Conservation (phyloP, 768 basidiomycete genomes). For the Lentinus tigrinus region DNA sequence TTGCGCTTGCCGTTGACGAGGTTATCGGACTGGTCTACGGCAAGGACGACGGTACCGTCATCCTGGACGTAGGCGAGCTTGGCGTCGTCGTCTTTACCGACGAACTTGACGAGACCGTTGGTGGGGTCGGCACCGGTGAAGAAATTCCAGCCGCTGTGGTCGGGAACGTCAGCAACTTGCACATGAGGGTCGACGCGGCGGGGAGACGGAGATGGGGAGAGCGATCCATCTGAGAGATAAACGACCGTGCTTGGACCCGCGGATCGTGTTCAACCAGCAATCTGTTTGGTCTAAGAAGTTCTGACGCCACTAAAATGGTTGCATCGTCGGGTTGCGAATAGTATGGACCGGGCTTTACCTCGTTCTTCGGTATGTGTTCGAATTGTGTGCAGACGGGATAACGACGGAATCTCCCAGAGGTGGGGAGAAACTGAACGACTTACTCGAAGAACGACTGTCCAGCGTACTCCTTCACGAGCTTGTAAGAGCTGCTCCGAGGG, state of each 20-base stretch:
- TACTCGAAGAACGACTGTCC: conserved; percentile 65
- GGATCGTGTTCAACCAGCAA: too few species aligned
- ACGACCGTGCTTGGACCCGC: too few species aligned
- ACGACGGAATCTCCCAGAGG: neutral
- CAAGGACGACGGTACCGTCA: conserved; percentile 56
- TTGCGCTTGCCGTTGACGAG: conserved; percentile 56
- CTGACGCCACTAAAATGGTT: neutral
- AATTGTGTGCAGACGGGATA: too few species aligned
- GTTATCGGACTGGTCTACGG: conserved; percentile 56
- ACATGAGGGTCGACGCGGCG: neutral
- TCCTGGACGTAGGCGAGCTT: conserved; percentile 59
- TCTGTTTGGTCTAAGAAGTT: neutral
- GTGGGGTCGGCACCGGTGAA: conserved; percentile 67
- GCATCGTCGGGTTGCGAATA: neutral
- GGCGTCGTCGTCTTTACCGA: conserved; percentile 45
- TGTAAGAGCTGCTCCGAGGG: conserved; percentile 31
- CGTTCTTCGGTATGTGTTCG: too few species aligned
- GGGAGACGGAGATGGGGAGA: too few species aligned
- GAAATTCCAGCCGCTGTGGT: conserved; percentile 65
- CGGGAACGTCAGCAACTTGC: neutral
- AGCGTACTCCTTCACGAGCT: conserved; percentile 38
- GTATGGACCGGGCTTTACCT: too few species aligned
- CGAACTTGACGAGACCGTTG: conserved; percentile 64
- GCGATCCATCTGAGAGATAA: too few species aligned
- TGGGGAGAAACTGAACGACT: conserved; percentile 18